These are phyloP conservation scores for Candolleomyces aberdarensis DNA, from an alignment of 768 basidiomycete genomes.

Conservation along the genomic window DNA sequence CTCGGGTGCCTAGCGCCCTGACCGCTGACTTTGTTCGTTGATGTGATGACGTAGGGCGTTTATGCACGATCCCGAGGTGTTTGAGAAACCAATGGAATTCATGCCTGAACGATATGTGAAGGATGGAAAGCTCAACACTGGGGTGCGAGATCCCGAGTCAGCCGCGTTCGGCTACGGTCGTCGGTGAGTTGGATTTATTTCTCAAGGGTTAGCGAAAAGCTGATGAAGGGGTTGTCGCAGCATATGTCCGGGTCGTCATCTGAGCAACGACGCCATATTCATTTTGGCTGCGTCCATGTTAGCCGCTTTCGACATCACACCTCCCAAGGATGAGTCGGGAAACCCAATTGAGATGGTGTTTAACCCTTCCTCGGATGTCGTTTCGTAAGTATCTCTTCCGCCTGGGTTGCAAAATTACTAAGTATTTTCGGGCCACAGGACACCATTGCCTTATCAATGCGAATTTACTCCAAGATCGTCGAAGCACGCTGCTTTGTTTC, in stretches of 20 bases:
- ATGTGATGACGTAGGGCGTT: not conserved
- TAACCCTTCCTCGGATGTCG: too few species aligned
- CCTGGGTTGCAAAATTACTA: too few species aligned
- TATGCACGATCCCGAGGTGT: slow-evolving; percentile 1
- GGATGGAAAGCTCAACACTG: not conserved
- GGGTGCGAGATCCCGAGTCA: not conserved
- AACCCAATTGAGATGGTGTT: not conserved
- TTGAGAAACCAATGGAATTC: slow-evolving; percentile 2
- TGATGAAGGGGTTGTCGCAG: not conserved
- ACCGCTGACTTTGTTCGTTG: not conserved
- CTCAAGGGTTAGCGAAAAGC: not conserved
- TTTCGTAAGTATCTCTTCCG: too few species aligned
- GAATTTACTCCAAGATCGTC: too few species aligned
- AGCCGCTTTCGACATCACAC: slow-evolving; percentile 2
- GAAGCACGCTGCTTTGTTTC: too few species aligned
- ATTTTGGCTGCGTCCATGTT: slow-evolving; percentile 8
- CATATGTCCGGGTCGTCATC: slow-evolving; percentile 14
- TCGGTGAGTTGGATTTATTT: not conserved
- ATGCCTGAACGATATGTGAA: slow-evolving; percentile 4
- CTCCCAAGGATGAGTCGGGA: slow-evolving; percentile 5
- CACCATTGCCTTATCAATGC: too few species aligned
- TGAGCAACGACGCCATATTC: slow-evolving; percentile 11
- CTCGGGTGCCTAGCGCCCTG: not conserved
- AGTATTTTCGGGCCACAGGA: too few species aligned
- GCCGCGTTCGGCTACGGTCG: slow-evolving; percentile 8